Evolutionary conservation across 164 flowering plant genomes (phyloP), one percentile per base, ranked within the genome.

Genomic region (Cinnamomum chago): DNA sequence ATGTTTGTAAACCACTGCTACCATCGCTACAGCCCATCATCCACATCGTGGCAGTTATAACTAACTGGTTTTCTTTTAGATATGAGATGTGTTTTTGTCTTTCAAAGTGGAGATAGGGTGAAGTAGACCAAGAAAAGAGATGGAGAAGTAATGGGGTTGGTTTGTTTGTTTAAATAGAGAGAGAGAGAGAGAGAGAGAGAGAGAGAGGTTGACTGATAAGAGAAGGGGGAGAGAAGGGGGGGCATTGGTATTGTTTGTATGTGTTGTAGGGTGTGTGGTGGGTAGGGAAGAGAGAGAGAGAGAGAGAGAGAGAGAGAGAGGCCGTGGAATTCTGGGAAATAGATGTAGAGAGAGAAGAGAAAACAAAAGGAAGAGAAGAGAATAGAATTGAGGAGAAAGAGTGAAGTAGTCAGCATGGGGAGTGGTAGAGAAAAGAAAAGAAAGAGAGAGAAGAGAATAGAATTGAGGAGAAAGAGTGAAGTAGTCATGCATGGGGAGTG

Each of bases 341-440:
- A 27, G 65, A 62, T 13, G 28, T 23, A 27, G 58, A 50, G 27
- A 30, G 62, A 3, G 33, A 30, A 17, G 6, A 17, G 17, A 67
- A 28, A n/a, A n/a, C n/a, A n/a, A n/a, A 47, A 25, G 6, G 68
- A 18, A 25, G 62, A 24, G 50, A 22, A 13, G 22, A 1, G 27
- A 25, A 25, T 17, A 25, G 73, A 77, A 62, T 90, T 86, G 89
- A 87, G 92, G 95, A 86, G 60, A 55, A 22, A 86, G 89, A 88
- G 95, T 91, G 86, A 86, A 88, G 88, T 87, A 83, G 91, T 86
- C 90, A 85, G 76, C 80, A 77, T 90, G 30, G 92, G 90, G 85
- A 86, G 83, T 40, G 62, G 90, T 70, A 17, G 6, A 17, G 17
- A 67, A 28, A n/a, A n/a, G n/a, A n/a, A n/a, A 47, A 25, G 6